These are phyloP conservation scores for Rhodomyrtus tomentosa DNA, from an alignment of 345 rosid species.

Conservation along the genomic window DNA sequence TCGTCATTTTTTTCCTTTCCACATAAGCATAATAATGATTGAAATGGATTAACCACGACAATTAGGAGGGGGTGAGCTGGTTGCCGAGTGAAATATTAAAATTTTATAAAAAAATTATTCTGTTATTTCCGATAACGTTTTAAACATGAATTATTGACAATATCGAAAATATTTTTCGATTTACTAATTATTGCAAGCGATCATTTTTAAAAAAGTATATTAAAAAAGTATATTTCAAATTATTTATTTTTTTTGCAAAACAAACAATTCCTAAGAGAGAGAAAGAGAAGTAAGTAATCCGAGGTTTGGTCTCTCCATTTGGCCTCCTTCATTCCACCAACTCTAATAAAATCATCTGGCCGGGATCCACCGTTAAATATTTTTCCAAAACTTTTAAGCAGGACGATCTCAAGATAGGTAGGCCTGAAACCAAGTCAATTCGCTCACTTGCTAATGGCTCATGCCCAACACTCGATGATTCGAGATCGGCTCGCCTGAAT, in stretches of 20 bases:
- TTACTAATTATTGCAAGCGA: too few species aligned
- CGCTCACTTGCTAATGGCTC: background rate
- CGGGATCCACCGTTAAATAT: too few species aligned
- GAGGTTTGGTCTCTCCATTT: background rate
- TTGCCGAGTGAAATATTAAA: background rate
- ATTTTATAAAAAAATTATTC: too few species aligned
- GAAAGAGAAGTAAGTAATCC: background rate
- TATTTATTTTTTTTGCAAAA: background rate
- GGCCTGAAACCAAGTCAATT: background rate
- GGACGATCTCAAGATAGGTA: background rate
- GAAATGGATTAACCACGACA: background rate
- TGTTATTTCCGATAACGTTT: too few species aligned
- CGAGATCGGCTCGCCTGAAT: background rate
- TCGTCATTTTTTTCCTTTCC: background rate
- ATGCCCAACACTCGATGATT: background rate
- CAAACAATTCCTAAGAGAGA: too few species aligned
- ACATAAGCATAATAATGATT: background rate
- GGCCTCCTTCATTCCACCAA: background rate
- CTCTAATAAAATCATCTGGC: background rate
- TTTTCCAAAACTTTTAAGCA: too few species aligned
- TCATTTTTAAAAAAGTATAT: too few species aligned
- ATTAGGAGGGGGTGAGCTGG: background rate
- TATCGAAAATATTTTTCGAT: too few species aligned
- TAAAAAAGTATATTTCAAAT: too few species aligned
- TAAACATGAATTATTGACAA: too few species aligned